A percentile compares a stretch with the other conserved stretches of the same genome.
Evolutionary conservation across 2,329 filamentous ascomycete species (phyloP).

Genomic region (Beauveria rudraprayagi): DNA sequence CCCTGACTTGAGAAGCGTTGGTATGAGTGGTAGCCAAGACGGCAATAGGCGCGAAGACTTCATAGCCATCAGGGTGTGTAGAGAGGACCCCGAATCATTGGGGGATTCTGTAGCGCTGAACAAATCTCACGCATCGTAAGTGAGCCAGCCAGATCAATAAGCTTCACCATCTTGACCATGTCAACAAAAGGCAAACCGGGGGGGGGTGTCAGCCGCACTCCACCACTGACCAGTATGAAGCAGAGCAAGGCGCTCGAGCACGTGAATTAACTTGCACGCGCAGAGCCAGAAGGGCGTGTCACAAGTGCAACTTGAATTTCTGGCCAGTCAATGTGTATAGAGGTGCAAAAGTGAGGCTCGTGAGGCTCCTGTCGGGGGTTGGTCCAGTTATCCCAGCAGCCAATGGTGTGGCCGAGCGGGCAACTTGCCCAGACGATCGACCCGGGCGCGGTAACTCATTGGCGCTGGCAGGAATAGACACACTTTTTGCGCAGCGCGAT

Average conservation of each 20-base stretch:
- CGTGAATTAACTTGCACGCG: slow-evolving; percentile 2
- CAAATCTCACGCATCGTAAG: not conserved
- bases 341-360: not conserved
- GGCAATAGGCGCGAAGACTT: not conserved
- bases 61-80: not conserved
- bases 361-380: not conserved
- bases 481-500: not conserved
- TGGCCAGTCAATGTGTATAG: not conserved
- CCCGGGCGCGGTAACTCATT: not conserved
- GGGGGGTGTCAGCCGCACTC: not conserved
- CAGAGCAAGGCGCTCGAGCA: not conserved
- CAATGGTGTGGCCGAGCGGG: not conserved
- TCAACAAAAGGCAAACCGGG: not conserved
- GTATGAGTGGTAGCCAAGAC: not conserved
- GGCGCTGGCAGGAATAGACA: not conserved
- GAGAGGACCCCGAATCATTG: not conserved
- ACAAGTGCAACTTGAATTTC: not conserved
- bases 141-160: not conserved
- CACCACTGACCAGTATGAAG: not conserved
- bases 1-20: not conserved
- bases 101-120: not conserved
- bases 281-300: not conserved
- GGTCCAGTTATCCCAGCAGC: not conserved
- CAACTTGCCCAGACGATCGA: not conserved
- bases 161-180: not conserved